A percentile compares a stretch with the other conserved stretches of the same genome.
These are phyloP conservation scores for Paraconiothyrium brasiliense DNA, from an alignment of 2,329 filamentous ascomycete species.

Conservation along the genomic window DNA sequence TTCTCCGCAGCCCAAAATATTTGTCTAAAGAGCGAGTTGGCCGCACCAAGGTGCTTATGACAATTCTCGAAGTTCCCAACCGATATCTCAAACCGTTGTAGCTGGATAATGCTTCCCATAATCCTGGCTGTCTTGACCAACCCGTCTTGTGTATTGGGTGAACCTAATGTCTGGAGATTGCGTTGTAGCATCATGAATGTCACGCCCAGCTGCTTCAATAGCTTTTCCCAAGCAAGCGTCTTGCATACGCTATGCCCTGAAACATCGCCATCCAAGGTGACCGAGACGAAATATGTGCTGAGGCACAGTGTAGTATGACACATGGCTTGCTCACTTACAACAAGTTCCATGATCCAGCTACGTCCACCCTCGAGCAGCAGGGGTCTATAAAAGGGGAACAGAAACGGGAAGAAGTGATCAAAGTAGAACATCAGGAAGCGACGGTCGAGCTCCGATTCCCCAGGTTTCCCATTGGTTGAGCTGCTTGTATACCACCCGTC, in stretches of 20 bases:
- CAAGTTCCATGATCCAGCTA: slow-evolving; percentile 11
- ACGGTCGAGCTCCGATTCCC: slow-evolving; percentile 18
- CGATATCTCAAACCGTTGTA: slow-evolving; percentile 63
- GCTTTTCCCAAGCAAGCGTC: slow-evolving; percentile 17
- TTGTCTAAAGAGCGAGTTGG: slow-evolving; percentile 60
- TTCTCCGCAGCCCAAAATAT: slow-evolving; percentile 28
- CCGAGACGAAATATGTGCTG: slow-evolving; percentile 17
- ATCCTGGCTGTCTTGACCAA: slow-evolving; percentile 5
- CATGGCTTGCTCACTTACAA: slow-evolving; percentile 10
- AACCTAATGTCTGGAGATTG: slow-evolving; percentile 21
- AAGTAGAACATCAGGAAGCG: slow-evolving; percentile 17
- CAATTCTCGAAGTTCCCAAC: slow-evolving; percentile 59
- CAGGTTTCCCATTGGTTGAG: slow-evolving; percentile 11
- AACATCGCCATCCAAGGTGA: slow-evolving; percentile 12
- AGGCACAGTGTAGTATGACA: slow-evolving; percentile 15
- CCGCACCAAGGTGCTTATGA: slow-evolving; percentile 62
- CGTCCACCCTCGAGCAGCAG: slow-evolving; percentile 8
- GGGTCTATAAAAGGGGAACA: slow-evolving; percentile 13
- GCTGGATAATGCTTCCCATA: slow-evolving; percentile 60
- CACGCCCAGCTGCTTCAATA: slow-evolving; percentile 13
- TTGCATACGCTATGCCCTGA: slow-evolving; percentile 12
- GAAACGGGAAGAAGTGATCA: slow-evolving; percentile 13
- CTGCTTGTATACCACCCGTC: not conserved
- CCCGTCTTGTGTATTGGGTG: not conserved
- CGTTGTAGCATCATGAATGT: slow-evolving; percentile 11